Evolutionary conservation across 2,329 filamentous ascomycete genomes (phyloP).

Genomic region (Proliferodiscus dingleyae): DNA sequence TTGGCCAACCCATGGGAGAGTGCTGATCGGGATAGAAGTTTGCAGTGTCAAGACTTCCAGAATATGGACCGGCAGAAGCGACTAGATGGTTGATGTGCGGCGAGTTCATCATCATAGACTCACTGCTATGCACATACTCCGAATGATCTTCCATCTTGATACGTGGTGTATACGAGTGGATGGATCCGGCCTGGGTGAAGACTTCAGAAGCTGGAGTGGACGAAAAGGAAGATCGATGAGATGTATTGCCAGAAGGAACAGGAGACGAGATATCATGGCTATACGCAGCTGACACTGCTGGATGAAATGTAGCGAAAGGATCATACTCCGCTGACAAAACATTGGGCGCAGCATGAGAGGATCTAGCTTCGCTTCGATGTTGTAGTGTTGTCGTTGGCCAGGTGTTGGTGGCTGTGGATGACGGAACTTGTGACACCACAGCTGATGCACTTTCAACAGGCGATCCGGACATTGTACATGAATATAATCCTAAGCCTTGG

Average conservation of each 20-base stretch:
- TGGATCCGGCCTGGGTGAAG: constrained; percentile 28
- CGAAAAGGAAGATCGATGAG: constrained; percentile 32
- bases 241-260: constrained; percentile 27
- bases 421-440: constrained; percentile 17
- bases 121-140: constrained; percentile 22
- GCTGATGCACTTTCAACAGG: constrained; percentile 20
- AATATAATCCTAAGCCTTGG: constrained; percentile 29
- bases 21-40: constrained; percentile 26
- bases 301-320: constrained; percentile 44
- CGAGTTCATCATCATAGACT: constrained; percentile 25
- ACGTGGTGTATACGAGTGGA: constrained; percentile 27
- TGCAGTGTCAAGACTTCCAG: constrained; percentile 26
- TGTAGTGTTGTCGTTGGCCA: constrained; percentile 26
- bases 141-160: constrained; percentile 32
- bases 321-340: constrained; percentile 48
- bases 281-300: constrained; percentile 39
- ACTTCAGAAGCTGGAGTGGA: constrained; percentile 30
- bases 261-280: constrained; percentile 41
- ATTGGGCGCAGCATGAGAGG: constrained; percentile 34
- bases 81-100: constrained; percentile 22
- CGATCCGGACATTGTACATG: constrained; percentile 28
- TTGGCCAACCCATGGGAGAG: constrained; percentile 24
- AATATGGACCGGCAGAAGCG: constrained; percentile 22
- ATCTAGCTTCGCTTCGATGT: constrained; percentile 23
- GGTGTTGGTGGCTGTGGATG: constrained; percentile 21